phyloP scores from a whole-genome alignment of 345 rosid species.

The Gossypium australe region DNA sequence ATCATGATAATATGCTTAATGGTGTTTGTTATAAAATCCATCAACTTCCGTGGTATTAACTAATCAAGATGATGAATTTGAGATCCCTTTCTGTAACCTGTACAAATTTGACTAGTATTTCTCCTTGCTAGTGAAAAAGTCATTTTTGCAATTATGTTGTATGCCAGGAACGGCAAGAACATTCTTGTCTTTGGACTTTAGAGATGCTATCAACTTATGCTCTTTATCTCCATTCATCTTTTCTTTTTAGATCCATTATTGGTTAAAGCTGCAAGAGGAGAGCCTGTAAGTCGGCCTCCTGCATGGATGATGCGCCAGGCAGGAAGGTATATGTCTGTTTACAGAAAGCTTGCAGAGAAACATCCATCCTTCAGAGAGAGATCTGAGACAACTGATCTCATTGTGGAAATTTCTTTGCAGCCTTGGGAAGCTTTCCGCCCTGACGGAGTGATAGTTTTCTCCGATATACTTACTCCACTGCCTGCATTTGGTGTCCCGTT shows the following conservation, averaged over 20 bases:
- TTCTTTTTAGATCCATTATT: constrained; percentile 56
- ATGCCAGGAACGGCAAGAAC: neutral
- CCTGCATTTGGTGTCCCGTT: constrained; percentile 94
- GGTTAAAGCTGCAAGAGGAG: constrained; percentile 90
- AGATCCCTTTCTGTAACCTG: neutral
- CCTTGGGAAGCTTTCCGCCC: constrained; percentile 93
- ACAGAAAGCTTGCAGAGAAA: constrained; percentile 92
- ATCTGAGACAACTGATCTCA: constrained; percentile 92
- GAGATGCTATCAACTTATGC: neutral
- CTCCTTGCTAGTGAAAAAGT: neutral
- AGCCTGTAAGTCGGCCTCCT: constrained; percentile 71
- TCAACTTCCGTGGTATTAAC: neutral
- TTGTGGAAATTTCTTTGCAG: constrained; percentile 91
- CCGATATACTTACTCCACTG: constrained; percentile 88
- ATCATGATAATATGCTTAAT: neutral
- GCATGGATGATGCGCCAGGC: constrained; percentile 99
- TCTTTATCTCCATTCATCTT: constrained; percentile 12
- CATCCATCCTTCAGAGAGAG: constrained; percentile 89
- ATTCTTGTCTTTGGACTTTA: neutral
- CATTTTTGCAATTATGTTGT: constrained; percentile 21
- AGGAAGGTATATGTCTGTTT: constrained; percentile 95
- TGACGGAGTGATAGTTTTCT: constrained; percentile 91
- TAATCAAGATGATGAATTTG: neutral
- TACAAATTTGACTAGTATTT: neutral
- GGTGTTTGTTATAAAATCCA: neutral